Conservation (phyloP, 1,139 yeast species). For the Candida tropicalis region DNA sequence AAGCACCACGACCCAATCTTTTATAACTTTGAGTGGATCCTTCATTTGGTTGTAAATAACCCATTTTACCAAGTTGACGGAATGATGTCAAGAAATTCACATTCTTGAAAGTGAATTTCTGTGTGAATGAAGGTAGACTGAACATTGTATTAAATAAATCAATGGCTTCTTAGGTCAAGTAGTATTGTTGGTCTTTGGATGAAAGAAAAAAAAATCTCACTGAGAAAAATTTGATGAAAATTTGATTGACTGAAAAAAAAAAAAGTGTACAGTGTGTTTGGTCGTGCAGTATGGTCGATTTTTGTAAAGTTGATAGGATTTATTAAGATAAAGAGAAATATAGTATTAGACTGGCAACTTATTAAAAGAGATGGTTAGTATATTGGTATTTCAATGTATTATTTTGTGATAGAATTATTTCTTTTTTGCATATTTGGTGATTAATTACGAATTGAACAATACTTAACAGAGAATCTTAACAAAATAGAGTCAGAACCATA, state of each 20-base stretch:
- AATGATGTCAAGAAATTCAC: slow-evolving; percentile 9
- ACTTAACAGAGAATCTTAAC: too few relatives aligned
- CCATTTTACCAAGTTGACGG: slow-evolving; percentile 32
- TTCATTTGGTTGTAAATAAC: slow-evolving; percentile 41
- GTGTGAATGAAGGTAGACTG: slow-evolving; percentile 12
- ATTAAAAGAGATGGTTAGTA: too few relatives aligned
- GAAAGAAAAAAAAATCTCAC: background rate
- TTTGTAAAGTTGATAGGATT: background rate
- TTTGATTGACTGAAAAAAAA: slow-evolving; percentile 1
- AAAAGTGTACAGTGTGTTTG: too few relatives aligned
- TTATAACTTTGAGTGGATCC: slow-evolving; percentile 52
- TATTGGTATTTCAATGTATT: too few relatives aligned
- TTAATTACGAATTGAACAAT: too few relatives aligned
- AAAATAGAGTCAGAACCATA: too few relatives aligned
- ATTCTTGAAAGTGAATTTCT: background rate
- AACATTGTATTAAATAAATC: slow-evolving; percentile 3
- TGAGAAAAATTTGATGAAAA: slow-evolving; percentile 4
- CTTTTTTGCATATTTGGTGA: too few relatives aligned
- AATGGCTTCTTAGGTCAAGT: background rate
- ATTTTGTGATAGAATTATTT: too few relatives aligned
- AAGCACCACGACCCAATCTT: slow-evolving; percentile 96
- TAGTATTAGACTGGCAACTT: too few relatives aligned
- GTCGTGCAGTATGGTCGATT: background rate
- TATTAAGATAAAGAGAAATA: too few relatives aligned
- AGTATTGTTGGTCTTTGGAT: background rate